Conservation (phyloP, 495 filamentous ascomycete genomes). For the Cercophora sp. region DNA sequence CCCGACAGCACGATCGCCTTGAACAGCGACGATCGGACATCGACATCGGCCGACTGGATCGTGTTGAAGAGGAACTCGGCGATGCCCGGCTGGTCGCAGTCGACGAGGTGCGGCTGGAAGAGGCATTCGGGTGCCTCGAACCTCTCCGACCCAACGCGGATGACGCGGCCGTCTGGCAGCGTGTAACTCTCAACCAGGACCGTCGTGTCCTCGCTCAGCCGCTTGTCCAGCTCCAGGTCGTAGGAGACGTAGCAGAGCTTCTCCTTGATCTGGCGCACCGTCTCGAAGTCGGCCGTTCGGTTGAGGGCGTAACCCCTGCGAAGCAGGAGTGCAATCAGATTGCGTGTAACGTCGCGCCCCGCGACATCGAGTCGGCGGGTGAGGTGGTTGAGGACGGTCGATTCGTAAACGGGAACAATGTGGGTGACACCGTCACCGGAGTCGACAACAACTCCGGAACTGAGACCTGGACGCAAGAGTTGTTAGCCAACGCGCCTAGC, state of each 20-base stretch:
- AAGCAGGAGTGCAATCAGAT: slow-evolving; percentile 91
- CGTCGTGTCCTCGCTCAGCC: slow-evolving; percentile 94
- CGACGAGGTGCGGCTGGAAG: slow-evolving; percentile 97
- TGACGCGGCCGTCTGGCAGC: slow-evolving; percentile 90
- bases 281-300: slow-evolving; percentile 98
- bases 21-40: slow-evolving; percentile 88
- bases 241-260: slow-evolving; percentile 99
- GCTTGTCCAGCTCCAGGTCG: slow-evolving; percentile 93
- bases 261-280: slow-evolving; percentile 98
- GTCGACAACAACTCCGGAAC: slow-evolving; percentile 94
- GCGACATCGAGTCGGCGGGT: slow-evolving; percentile 91
- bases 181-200: slow-evolving; percentile 97
- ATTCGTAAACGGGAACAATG: slow-evolving; percentile 97
- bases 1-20: slow-evolving; percentile 96
- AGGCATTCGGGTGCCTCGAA: slow-evolving; percentile 98
- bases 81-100: slow-evolving; percentile 95
- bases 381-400: slow-evolving; percentile 93
- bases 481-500: not conserved
- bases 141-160: slow-evolving; percentile 89
- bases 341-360: slow-evolving; percentile 93
- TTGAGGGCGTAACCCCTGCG: slow-evolving; percentile 96
- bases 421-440: slow-evolving; percentile 98
- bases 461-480: slow-evolving; percentile 60
- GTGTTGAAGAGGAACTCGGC: slow-evolving; percentile 98
- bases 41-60: slow-evolving; percentile 92